Evolutionary conservation across 176 grass and related monocot species (phyloP).

Genomic region (Alloteropsis semialata): DNA sequence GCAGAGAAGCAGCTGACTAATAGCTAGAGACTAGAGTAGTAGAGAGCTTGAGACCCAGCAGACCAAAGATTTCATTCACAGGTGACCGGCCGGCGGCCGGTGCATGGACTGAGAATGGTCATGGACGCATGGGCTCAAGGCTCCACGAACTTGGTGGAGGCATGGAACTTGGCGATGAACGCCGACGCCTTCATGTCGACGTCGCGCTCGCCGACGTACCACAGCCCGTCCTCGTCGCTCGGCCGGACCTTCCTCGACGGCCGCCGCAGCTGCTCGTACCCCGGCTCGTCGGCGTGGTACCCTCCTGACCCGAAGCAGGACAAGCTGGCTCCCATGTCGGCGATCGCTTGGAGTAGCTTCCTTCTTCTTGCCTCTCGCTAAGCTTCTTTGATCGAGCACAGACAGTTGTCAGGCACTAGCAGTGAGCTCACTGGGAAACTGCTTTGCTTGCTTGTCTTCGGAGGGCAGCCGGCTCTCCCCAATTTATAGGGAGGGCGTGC

Average conservation of each 20-base stretch:
- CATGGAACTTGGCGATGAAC: slow-evolving; percentile 48
- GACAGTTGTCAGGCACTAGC: slow-evolving; percentile 1
- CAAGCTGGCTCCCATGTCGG: slow-evolving; percentile 33
- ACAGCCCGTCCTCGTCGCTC: slow-evolving; percentile 64
- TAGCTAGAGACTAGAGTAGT: neutral
- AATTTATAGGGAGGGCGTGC: slow-evolving; percentile 33
- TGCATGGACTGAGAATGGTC: neutral
- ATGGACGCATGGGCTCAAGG: neutral
- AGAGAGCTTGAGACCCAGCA: neutral
- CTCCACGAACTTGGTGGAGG: slow-evolving; percentile 9
- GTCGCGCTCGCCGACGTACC: slow-evolving; percentile 62
- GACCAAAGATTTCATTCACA: neutral
- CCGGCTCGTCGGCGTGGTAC: slow-evolving; percentile 34
- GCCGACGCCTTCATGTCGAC: slow-evolving; percentile 59
- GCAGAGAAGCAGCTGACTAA: neutral
- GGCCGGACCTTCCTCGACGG: slow-evolving; percentile 58
- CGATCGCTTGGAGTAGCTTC: neutral
- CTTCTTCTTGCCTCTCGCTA: neutral
- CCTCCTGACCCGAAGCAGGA: slow-evolving; percentile 40
- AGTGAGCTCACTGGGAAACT: neutral
- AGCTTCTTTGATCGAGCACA: neutral
- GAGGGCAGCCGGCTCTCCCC: neutral
- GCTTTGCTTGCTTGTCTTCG: slow-evolving; percentile 13
- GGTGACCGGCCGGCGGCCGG: neutral
- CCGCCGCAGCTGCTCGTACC: slow-evolving; percentile 37